Base-by-base conservation (phyloP, 2,329 filamentous ascomycete species). In the Microdochium paspali region DNA sequence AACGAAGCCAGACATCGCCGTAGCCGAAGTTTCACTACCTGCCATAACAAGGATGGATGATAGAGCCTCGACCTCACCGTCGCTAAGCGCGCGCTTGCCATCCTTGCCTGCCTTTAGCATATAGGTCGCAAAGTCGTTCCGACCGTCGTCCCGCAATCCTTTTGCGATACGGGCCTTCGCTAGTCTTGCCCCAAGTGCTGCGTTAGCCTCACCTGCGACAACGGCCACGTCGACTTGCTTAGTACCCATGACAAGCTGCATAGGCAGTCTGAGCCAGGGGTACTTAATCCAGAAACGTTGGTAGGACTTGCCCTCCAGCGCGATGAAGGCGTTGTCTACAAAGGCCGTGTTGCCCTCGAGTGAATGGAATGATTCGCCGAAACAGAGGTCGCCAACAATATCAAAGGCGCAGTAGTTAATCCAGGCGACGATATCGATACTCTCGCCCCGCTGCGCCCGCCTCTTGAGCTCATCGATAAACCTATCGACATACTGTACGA, bases 21-120 rank as follows among this genome's bases (percentile, higher is more conserved):
- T 74, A 0, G 73, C 70, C 1, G 72, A 74, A 4, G 74, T 78
- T 54, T 77, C 74, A 3, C 68, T 71, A 4, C 74, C 73, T 6
- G 71, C 73, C 12, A 71, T 57, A 24, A 76, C 60, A 3, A 69
- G 54, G 10, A 63, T 52, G 15, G 47, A 53, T 5, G 57, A 54
- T 45, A 61, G 62, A 30, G 46, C 46, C 2, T 47, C 48, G 0
- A 63, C 47, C 26, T 58, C 46, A 13, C 54, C 50, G n/a, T 58
- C 31, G 24, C 45, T 50, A 23, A 61, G 49, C 20, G 53, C 40
- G 21, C 51, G 32, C 25, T 23, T 23, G 9, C 20, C 31, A 23
- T 26, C 7, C 13, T 35, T 18, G 21, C 18, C 39, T 24, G 24
- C 31, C 32, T 24, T 4, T 10, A 46, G 30, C 24, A 39, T 42